phyloP scores from a whole-genome alignment of 2,329 filamentous ascomycete genomes.

The Fusarium pseudograminearum region DNA sequence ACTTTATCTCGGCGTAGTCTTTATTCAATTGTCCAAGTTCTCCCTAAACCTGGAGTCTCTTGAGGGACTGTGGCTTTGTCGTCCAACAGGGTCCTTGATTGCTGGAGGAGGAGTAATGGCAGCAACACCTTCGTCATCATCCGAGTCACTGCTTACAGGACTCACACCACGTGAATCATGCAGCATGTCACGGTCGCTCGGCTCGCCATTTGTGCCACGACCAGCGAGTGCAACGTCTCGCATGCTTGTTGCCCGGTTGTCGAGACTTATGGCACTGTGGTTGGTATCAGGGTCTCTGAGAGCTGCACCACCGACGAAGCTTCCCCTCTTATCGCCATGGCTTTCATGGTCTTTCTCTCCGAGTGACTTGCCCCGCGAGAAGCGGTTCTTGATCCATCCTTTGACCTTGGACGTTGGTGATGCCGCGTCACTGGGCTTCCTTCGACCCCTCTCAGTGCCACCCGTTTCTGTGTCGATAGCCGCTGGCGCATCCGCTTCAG shows the following conservation, averaged over 20 bases:
- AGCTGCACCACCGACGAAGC: conserved; percentile 65
- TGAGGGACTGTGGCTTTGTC: conserved; percentile 64
- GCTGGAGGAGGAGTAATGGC: conserved; percentile 55
- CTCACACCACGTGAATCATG: conserved; percentile 54
- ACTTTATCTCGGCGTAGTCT: not conserved
- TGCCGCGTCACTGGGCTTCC: conserved; percentile 37
- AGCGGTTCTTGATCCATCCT: conserved; percentile 67
- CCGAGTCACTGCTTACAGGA: conserved; percentile 53
- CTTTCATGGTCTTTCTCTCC: conserved; percentile 56
- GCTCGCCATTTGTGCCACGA: conserved; percentile 44
- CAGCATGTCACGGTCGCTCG: conserved; percentile 31
- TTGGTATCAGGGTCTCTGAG: conserved; percentile 59
- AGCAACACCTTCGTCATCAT: conserved; percentile 28
- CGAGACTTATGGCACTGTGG: conserved; percentile 59
- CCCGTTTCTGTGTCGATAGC: conserved; percentile 34
- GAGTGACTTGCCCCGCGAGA: conserved; percentile 59
- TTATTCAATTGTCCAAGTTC: conserved; percentile 53
- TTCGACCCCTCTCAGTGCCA: conserved; percentile 30
- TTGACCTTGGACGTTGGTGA: conserved; percentile 60
- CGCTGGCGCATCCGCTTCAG: conserved; percentile 7
- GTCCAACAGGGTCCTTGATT: conserved; percentile 50
- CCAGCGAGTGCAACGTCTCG: conserved; percentile 62
- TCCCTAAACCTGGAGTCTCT: conserved; percentile 71
- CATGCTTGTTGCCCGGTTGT: conserved; percentile 58
- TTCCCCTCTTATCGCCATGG: conserved; percentile 52